Evolutionary conservation across 306 rosid species (phyloP), one percentile per base, ranked within the genome.

Genomic region (Purshia tridentata): DNA sequence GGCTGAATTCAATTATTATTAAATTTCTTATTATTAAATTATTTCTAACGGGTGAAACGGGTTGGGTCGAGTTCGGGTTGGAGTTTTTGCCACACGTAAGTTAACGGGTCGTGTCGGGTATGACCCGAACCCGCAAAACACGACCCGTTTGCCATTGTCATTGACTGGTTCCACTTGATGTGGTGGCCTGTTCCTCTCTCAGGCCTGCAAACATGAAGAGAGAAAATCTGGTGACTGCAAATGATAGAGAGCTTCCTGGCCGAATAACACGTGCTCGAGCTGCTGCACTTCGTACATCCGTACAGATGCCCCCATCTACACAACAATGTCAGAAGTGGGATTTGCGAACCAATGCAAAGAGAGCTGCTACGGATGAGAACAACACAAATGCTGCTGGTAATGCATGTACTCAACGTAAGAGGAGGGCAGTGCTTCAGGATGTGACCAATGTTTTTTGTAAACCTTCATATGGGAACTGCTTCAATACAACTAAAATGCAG

Each of bases 181-280:
- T 56, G 67, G 52, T 19, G 59, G 44, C 39, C 57, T 76, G 76
- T 41, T 80, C 64, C 78, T 78, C 82, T 76, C 81, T 53, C 62
- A 84, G 77, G 68, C 81, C 77, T 78, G 79, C 70, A 79, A 87
- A 72, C 64, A 94, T 94, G 98, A 91, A 84, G 85, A 88, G 82
- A 72, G 88, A 87, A 83, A 88, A 80, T 63, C 60, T 67, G 72
- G 63, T 48, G 37, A 64, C 61, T 18, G 68, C 58, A 41, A 80
- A 78, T 55, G 81, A 75, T 49, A 50, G 70, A 61, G 92, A 86
- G 80, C 68, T 77, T 67, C 78, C 92, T 14, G 84, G 78, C 72
- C 82, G 96, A 73, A 51, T 89, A 74, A 94, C 98, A 41, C 92
- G 95, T 66, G 85, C 92, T 75, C 86, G 81, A 72, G 90, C 91